phyloP scores from a whole-genome alignment of 805 yeast genomes.

The Lachancea sp. region DNA sequence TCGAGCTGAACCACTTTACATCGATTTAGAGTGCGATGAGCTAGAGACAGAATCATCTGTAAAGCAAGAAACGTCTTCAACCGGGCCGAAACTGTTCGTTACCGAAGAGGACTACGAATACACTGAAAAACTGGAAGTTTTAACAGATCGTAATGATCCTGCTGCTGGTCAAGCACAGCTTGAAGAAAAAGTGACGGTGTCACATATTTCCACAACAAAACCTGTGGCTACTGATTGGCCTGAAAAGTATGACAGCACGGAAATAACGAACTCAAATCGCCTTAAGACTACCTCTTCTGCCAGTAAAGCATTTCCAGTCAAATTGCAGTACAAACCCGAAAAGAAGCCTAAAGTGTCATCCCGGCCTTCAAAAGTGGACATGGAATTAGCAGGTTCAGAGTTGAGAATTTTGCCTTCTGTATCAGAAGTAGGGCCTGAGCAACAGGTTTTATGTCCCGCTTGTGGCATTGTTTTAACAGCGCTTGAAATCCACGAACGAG shows the following conservation, averaged over 20 bases:
- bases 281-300: too few species aligned
- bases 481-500: slow-evolving; percentile 39
- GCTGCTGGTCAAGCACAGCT: too few species aligned
- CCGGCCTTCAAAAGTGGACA: neutral
- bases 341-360: neutral
- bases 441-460: slow-evolving; percentile 43
- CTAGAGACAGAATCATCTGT: neutral
- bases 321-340: neutral
- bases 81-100: slow-evolving; percentile 2
- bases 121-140: neutral
- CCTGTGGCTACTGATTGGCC: neutral
- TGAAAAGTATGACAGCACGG: too few species aligned
- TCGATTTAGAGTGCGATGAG: slow-evolving; percentile 13
- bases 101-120: slow-evolving; percentile 9
- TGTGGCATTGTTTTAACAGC: slow-evolving; percentile 39
- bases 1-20: slow-evolving; percentile 10
- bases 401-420: neutral
- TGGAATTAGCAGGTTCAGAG: neutral
- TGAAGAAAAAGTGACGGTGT: too few species aligned
- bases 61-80: neutral
- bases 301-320: neutral
- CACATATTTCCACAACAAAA: neutral
- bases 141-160: too few species aligned
- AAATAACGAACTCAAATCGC: too few species aligned
- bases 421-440: slow-evolving; percentile 4